phyloP scores from a whole-genome alignment of 106 monocot species.

The Dactylorhiza incarnata region DNA sequence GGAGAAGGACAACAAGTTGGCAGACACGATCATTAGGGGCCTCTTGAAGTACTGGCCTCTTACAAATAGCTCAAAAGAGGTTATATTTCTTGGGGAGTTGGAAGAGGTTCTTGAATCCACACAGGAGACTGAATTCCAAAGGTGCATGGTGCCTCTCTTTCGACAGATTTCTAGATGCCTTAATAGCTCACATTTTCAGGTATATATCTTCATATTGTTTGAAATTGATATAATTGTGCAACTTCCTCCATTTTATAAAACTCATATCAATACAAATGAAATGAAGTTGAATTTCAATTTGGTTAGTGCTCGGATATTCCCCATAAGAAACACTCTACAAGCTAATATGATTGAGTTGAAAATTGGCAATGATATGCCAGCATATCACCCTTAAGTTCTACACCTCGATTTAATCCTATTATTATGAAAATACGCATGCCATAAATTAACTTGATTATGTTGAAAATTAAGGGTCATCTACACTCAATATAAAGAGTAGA shows the following conservation, averaged over 20 bases:
- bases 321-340: too few relatives aligned
- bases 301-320: too few relatives aligned
- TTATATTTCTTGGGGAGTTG: conserved; percentile 40
- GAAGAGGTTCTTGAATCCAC: conserved; percentile 55
- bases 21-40: conserved; percentile 57
- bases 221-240: not conserved
- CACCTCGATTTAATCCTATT: too few relatives aligned
- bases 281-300: too few relatives aligned
- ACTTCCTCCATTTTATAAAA: not conserved
- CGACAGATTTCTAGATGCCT: conserved; percentile 45
- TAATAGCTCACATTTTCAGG: conserved; percentile 61
- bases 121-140: conserved; percentile 53
- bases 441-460: too few relatives aligned
- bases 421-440: too few relatives aligned
- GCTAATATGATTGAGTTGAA: too few relatives aligned
- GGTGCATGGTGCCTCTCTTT: conserved; percentile 61
- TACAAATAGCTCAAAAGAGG: conserved; percentile 47
- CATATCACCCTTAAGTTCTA: too few relatives aligned
- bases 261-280: too few relatives aligned
- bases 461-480: too few relatives aligned
- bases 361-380: too few relatives aligned
- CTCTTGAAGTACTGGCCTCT: conserved; percentile 61
- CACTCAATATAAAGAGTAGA: too few relatives aligned
- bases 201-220: conserved; percentile 4
- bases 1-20: conserved; percentile 66